Percentiles rank a stretch among this genome's conserved stretches.
phyloP scores from a whole-genome alignment of 805 yeast species.

The Candida gorgasii region DNA sequence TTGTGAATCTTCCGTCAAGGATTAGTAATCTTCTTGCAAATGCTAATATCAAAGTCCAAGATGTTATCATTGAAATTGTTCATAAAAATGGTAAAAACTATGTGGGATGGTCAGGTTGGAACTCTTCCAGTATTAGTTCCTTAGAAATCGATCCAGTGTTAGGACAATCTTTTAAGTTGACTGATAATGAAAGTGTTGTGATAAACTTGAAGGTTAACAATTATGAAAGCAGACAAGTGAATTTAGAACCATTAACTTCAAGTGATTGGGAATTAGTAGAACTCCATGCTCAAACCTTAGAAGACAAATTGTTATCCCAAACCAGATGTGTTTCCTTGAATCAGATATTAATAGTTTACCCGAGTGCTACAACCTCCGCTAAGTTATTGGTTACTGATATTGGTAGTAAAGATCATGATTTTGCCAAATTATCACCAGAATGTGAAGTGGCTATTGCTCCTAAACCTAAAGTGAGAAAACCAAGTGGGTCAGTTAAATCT shows the following conservation, averaged over 20 bases:
- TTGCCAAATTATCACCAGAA: slow-evolving; percentile 59
- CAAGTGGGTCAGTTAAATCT: slow-evolving; percentile 28
- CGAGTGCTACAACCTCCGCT: slow-evolving; percentile 62
- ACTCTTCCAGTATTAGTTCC: slow-evolving; percentile 28
- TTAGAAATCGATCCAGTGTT: slow-evolving; percentile 70
- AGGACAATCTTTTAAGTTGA: slow-evolving; percentile 52
- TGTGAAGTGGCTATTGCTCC: slow-evolving; percentile 83
- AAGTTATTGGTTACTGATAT: slow-evolving; percentile 50
- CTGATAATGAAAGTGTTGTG: slow-evolving; percentile 39
- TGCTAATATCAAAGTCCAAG: slow-evolving; percentile 58
- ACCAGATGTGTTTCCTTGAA: slow-evolving; percentile 68
- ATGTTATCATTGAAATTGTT: slow-evolving; percentile 53
- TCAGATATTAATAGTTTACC: slow-evolving; percentile 67
- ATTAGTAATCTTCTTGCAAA: slow-evolving; percentile 47
- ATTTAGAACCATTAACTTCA: slow-evolving; percentile 72
- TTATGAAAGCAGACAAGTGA: slow-evolving; percentile 60
- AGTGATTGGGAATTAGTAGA: slow-evolving; percentile 93
- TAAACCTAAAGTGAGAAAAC: slow-evolving; percentile 28
- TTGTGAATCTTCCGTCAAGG: slow-evolving; percentile 56
- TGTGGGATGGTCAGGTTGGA: slow-evolving; percentile 71
- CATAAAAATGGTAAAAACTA: slow-evolving; percentile 30
- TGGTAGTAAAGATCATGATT: slow-evolving; percentile 40
- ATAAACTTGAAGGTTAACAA: slow-evolving; percentile 49
- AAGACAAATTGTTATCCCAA: slow-evolving; percentile 72
- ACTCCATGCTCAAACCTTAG: slow-evolving; percentile 73